Conservation (phyloP, 257 asterid genomes). For the Vinca minor region DNA sequence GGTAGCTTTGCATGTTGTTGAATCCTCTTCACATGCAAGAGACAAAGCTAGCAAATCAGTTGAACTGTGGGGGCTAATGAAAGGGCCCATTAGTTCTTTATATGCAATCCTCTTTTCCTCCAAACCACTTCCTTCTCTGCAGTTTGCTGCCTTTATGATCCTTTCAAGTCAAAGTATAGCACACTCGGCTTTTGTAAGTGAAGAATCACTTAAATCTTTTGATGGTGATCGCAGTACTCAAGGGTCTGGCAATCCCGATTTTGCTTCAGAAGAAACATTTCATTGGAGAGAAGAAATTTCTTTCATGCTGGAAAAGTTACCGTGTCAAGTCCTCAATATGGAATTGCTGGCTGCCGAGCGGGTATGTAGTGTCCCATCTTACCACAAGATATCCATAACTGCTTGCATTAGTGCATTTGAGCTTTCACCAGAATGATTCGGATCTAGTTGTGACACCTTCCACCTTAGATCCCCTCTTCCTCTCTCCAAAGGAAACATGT, state of each 20-base stretch:
- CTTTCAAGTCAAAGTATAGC: slow-evolving; percentile 68
- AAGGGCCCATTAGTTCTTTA: slow-evolving; percentile 77
- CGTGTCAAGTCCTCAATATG: slow-evolving; percentile 53
- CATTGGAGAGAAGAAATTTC: slow-evolving; percentile 68
- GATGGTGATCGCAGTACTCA: slow-evolving; percentile 36
- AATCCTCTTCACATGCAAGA: slow-evolving; percentile 76
- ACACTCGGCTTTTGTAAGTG: slow-evolving; percentile 42
- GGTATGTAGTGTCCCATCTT: slow-evolving; percentile 34
- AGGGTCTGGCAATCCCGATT: slow-evolving; percentile 32
- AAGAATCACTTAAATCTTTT: slow-evolving; percentile 19
- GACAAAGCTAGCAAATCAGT: slow-evolving; percentile 81
- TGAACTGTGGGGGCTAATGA: slow-evolving; percentile 89
- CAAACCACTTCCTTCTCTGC: slow-evolving; percentile 66
- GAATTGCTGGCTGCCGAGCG: slow-evolving; percentile 66
- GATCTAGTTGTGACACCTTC: background rate
- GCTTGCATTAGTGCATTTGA: background rate
- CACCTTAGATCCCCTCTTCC: background rate
- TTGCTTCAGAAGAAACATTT: slow-evolving; percentile 49
- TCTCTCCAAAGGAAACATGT: background rate
- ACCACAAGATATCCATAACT: background rate
- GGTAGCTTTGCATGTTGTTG: slow-evolving; percentile 62
- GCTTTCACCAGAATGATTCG: background rate
- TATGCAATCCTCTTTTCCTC: slow-evolving; percentile 74
- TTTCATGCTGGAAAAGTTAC: slow-evolving; percentile 46
- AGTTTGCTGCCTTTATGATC: slow-evolving; percentile 73